Evolutionary conservation across 441 rosid species (phyloP).

Genomic region (Croton laevigatus): DNA sequence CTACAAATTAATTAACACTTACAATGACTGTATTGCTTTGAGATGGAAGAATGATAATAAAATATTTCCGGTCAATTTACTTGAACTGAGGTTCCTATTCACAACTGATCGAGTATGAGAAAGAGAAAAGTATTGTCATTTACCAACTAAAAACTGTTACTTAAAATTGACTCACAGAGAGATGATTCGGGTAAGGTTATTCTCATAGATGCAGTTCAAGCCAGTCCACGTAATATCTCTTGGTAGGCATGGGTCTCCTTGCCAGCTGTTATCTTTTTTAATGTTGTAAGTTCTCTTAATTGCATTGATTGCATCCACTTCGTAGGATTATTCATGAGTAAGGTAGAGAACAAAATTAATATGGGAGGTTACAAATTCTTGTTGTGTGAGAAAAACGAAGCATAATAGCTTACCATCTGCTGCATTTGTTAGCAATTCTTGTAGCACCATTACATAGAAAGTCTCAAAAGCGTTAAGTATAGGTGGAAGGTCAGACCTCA

Average conservation of each 20-base stretch:
- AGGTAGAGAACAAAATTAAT: too few species aligned
- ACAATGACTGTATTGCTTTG: constrained; percentile 10
- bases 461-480: constrained; percentile 30
- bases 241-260: constrained; percentile 43
- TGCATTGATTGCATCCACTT: constrained; percentile 29
- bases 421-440: constrained; percentile 8
- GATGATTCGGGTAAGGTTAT: constrained; percentile 24
- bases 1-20: neutral
- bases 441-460: neutral
- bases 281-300: constrained; percentile 20
- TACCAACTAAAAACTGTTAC: neutral
- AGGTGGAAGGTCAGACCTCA: constrained; percentile 23
- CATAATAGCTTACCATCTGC: constrained; percentile 34
- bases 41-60: constrained; percentile 12
- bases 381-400: neutral
- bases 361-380: too few species aligned
- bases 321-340: neutral
- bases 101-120: too few species aligned
- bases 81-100: constrained; percentile 24
- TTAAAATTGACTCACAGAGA: constrained; percentile 25
- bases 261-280: constrained; percentile 25
- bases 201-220: constrained; percentile 27
- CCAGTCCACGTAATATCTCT: constrained; percentile 29
- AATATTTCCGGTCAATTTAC: constrained; percentile 26
- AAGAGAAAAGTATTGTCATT: neutral